A percentile compares a stretch with the other conserved stretches of the same genome.
phyloP scores from a whole-genome alignment of 2,329 filamentous ascomycete species.

The Sporothrix protearum region DNA sequence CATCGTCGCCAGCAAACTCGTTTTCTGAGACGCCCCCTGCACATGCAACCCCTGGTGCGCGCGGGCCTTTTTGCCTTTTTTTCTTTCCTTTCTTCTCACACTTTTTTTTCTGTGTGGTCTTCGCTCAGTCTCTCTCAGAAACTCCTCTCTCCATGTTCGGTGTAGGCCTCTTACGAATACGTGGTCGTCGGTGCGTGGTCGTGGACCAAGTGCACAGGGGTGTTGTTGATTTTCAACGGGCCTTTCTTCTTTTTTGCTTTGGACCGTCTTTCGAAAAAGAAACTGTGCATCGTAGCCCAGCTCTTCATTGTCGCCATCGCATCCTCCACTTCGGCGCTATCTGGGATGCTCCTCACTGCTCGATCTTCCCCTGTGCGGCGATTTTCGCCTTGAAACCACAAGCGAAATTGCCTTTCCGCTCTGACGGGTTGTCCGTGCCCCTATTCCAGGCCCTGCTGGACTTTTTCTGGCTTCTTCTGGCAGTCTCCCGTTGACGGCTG shows the following conservation, averaged over 20 bases:
- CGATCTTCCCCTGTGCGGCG: neutral
- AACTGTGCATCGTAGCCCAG: neutral
- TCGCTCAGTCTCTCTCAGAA: neutral
- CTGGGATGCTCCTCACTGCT: neutral
- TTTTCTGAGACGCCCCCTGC: conserved; percentile 19
- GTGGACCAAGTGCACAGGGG: neutral
- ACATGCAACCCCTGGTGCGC: conserved; percentile 15
- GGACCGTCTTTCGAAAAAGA: neutral
- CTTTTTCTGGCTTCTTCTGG: neutral
- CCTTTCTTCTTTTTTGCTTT: neutral
- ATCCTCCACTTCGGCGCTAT: conserved; percentile 11
- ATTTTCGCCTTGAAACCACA: conserved; percentile 20
- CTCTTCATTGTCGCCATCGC: neutral
- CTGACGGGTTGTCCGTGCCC: neutral
- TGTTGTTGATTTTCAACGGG: neutral
- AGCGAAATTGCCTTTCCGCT: conserved; percentile 21
- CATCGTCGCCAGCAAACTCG: conserved; percentile 11
- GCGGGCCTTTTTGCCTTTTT: neutral
- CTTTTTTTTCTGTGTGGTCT: neutral
- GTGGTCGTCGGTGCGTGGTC: neutral
- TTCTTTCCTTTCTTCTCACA: neutral
- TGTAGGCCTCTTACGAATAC: neutral
- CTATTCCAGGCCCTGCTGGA: neutral
- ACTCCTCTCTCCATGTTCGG: neutral
- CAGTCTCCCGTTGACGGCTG: conserved; percentile 7